Base-by-base conservation (phyloP, 2,329 filamentous ascomycete genomes). In the Helminthosporium solani region DNA sequence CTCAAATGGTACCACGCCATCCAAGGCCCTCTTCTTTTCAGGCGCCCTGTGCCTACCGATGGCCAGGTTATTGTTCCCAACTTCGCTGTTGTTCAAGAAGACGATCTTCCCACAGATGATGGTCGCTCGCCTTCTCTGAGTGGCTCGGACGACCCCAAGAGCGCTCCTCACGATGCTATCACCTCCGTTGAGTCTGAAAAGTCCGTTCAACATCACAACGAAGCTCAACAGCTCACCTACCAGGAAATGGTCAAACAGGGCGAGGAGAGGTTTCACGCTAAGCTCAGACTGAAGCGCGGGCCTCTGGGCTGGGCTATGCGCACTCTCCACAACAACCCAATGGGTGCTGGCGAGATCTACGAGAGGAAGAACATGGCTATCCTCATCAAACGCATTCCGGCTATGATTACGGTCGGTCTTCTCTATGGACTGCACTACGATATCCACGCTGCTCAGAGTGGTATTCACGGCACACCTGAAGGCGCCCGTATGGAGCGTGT, bases 241-340 rank as follows among this genome's bases (percentile, higher is more conserved):
- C 78, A 85, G 68, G 75, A 84, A 52, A 75, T 87, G 43, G 64
- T 84, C 44, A 76, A 73, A 3, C 70, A 82, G 46, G 81, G 78
- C 7, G 74, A 84, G 47, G 76, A 75, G 16, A 76, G 73, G 36
- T 78, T 85, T 58, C 81, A 86, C 64, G 80, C 80, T 18, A 81
- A 81, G 58, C 82, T 92, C 43, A 72, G 80, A 46, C 74, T 80
- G 68, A 78, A 76, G 47, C 73, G 73, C 1, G 86, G 87, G 20
- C 86, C 85, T 40, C 77, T 92, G n/a, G 88, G 84, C 59, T 91
- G 88, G 88, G 88, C 86, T 30, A 88, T 92, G 85, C 86, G 88
- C 57, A 81, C 77, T 40, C 83, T 91, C 16, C 86, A 82, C 64
- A 77, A 87, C 60, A 87, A 90, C 75, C 86, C 82, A 38, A 80